These are phyloP conservation scores for Geosmithia flava DNA, from an alignment of 2,329 filamentous ascomycete species.

Conservation along the genomic window DNA sequence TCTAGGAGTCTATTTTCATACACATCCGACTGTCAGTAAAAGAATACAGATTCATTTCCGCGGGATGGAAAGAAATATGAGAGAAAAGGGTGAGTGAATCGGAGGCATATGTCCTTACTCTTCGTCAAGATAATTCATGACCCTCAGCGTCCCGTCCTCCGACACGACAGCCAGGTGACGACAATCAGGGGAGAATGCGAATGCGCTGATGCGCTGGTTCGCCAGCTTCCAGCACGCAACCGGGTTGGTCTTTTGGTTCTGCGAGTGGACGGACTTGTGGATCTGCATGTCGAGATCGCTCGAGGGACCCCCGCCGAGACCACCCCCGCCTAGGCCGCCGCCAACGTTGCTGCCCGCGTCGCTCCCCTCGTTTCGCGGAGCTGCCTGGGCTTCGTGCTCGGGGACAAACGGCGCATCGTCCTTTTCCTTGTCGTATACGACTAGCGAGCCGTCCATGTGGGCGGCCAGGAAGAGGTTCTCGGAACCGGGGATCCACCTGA, in stretches of 20 bases:
- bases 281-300: constrained; percentile 49
- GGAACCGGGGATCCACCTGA: constrained; percentile 87
- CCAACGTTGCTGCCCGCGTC: constrained; percentile 23
- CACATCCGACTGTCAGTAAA: not conserved
- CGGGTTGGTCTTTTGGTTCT: constrained; percentile 87
- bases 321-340: too few species aligned
- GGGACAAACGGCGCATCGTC: constrained; percentile 71
- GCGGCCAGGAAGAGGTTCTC: constrained; percentile 87
- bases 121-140: constrained; percentile 88
- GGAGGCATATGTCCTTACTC: constrained; percentile 43
- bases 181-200: constrained; percentile 84
- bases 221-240: constrained; percentile 88
- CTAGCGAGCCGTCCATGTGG: constrained; percentile 79
- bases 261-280: constrained; percentile 84
- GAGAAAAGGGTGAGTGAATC: too few species aligned
- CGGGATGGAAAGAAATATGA: too few species aligned
- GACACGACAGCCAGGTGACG: constrained; percentile 80
- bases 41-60: not conserved
- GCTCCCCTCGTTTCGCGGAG: constrained; percentile 53
- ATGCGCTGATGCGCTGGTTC: constrained; percentile 80
- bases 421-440: constrained; percentile 97
- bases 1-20: constrained; percentile 73
- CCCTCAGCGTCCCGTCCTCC: constrained; percentile 78
- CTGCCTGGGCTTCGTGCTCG: constrained; percentile 39
- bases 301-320: not conserved